These are phyloP conservation scores for Verticillium dahliae DNA, from an alignment of 2,329 filamentous ascomycete species.

Conservation along the genomic window DNA sequence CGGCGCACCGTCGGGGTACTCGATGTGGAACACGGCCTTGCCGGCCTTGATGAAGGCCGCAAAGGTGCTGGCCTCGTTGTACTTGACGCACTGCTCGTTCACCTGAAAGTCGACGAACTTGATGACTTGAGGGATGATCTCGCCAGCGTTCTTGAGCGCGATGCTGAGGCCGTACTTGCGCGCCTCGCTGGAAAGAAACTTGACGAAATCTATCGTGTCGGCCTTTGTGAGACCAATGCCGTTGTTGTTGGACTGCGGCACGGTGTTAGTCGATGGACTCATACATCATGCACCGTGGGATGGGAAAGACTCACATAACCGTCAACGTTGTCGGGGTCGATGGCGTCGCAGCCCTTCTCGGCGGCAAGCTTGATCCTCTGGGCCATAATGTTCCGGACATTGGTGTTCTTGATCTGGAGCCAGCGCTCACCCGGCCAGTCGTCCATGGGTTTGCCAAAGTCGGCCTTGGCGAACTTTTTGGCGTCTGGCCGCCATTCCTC, in stretches of 20 bases:
- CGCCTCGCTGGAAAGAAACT: slow-evolving; percentile 53
- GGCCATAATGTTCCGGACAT: slow-evolving; percentile 60
- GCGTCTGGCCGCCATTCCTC: slow-evolving; percentile 58
- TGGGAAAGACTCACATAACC: slow-evolving; percentile 42
- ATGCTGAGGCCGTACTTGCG: slow-evolving; percentile 48
- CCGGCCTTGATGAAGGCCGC: slow-evolving; percentile 48
- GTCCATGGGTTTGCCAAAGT: slow-evolving; percentile 51
- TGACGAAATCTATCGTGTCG: slow-evolving; percentile 52
- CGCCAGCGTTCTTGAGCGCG: slow-evolving; percentile 63
- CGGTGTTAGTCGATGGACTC: neutral
- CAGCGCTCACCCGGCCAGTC: slow-evolving; percentile 64
- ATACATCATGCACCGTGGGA: neutral
- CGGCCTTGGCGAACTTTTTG: slow-evolving; percentile 42
- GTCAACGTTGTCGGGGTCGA: slow-evolving; percentile 68
- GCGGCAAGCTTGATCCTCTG: slow-evolving; percentile 51
- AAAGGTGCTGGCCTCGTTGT: slow-evolving; percentile 53
- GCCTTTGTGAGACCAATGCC: slow-evolving; percentile 50
- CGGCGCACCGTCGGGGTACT: slow-evolving; percentile 53
- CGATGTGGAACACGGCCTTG: slow-evolving; percentile 69
- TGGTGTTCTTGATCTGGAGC: slow-evolving; percentile 51
- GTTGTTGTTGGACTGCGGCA: slow-evolving; percentile 47
- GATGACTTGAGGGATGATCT: slow-evolving; percentile 44
- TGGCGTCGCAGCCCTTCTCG: slow-evolving; percentile 59
- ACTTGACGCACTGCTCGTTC: slow-evolving; percentile 62
- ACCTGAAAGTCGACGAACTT: slow-evolving; percentile 56